Evolutionary conservation across 1,284 basidiomycete species (phyloP), one percentile per base, ranked within the genome.

Genomic region (Pseudozyma sp.): DNA sequence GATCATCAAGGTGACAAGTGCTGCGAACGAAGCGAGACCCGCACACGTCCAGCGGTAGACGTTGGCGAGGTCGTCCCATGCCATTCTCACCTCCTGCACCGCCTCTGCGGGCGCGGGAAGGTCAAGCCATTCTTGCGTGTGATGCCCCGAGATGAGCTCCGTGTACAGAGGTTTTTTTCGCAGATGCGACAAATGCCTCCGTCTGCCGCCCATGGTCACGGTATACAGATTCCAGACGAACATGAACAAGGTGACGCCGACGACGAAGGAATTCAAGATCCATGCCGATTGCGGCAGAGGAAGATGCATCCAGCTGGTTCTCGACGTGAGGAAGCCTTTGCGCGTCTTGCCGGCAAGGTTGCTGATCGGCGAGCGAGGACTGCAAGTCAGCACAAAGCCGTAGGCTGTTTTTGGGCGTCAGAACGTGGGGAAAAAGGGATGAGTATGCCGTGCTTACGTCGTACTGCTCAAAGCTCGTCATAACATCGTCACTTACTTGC

Each of bases 301-400:
- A 4, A 69, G 46, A 16, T 63, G 44, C 29, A 51, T 42, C 59
- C 55, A 58, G 14, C 59, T 31, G 6, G 48, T 49, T 13, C 30
- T 54, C 9, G 44, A 6, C 29, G 43, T 17, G 11, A 54, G 4
- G 2, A 54, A n/a, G 1, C 52, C 33, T 34, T 50, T 33, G 8
- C 47, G 24, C 7, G 7, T 16, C n/a, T 31, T 48, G 30, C 35
- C 47, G 17, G 11, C 7, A 19, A 58, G 16, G 24, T 39, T 55
- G 7, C 47, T 55, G 42, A 69, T 53, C 9, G 60, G 67, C 10
- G 67, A 64, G 5, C 60, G 54, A 5, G 67, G 67, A 34, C 55
- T 59, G 39, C 67, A 69, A 10, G 67, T 59, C 5, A 69, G n/a
- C 7, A 69, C 31, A 31, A 69, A 69, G 0, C 67, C 48, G 30